These are phyloP conservation scores for Eucalyptus polyanthemos DNA, from an alignment of 345 rosid species.

Conservation along the genomic window DNA sequence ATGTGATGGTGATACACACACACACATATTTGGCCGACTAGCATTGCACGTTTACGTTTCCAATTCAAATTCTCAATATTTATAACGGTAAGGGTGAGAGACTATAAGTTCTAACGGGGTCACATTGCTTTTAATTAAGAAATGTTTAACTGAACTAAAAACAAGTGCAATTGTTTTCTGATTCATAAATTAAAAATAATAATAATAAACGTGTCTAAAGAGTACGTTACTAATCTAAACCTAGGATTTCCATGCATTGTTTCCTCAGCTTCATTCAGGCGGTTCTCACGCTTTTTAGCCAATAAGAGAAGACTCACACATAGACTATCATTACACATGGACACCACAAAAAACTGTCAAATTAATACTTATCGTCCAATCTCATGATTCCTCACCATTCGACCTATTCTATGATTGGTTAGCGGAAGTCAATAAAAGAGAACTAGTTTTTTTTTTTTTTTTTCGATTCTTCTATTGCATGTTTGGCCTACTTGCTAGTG, in stretches of 20 bases:
- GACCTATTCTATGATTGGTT: not conserved
- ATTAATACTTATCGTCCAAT: not conserved
- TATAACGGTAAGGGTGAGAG: no score
- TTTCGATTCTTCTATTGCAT: not conserved
- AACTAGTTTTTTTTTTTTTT: no score
- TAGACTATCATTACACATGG: not conserved
- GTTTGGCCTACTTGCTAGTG: not conserved
- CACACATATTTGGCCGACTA: not conserved
- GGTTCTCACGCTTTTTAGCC: not conserved
- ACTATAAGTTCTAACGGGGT: no score
- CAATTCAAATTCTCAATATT: not conserved
- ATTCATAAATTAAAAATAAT: no score
- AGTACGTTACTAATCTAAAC: not conserved
- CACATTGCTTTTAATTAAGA: no score
- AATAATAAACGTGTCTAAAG: no score
- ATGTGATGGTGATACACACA: not conserved
- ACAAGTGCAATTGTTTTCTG: no score
- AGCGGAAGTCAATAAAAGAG: not conserved
- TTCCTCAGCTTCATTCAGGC: not conserved
- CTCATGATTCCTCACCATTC: not conserved
- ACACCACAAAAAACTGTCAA: not conserved
- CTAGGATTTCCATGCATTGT: not conserved
- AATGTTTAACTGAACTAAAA: no score
- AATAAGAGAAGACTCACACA: not conserved
- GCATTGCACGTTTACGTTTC: not conserved